These are phyloP conservation scores for Nitzschia sp. DNA, from an alignment of 108 stramenopile genomes.

Conservation along the genomic window DNA sequence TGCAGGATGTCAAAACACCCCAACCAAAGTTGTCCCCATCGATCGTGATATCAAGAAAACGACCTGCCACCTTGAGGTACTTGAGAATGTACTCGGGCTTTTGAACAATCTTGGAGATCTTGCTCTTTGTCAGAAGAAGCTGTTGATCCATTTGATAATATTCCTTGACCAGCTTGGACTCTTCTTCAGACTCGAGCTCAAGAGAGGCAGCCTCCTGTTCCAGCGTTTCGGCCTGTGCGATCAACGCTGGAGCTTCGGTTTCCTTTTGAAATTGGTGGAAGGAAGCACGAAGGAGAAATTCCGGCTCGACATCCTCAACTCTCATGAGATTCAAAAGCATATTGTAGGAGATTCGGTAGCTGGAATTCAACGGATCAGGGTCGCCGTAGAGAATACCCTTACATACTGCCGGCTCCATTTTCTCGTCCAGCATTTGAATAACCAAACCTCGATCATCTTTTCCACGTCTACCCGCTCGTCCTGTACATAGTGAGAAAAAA, in stretches of 20 bases:
- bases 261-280: constrained; percentile 97
- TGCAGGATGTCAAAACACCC: constrained; percentile 79
- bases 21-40: constrained; percentile 88
- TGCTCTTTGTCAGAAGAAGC: constrained; percentile 65
- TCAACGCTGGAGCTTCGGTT: constrained; percentile 82
- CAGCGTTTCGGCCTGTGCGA: constrained; percentile 62
- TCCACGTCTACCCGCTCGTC: constrained; percentile 98
- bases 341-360: constrained; percentile 98
- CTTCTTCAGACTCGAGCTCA: constrained; percentile 53
- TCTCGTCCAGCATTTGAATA: constrained; percentile 99
- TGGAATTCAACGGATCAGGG: constrained; percentile 95
- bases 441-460: constrained; percentile 99
- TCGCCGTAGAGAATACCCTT: constrained; percentile 94
- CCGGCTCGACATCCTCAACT: constrained; percentile 97
- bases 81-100: constrained; percentile 88
- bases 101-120: constrained; percentile 80
- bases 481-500: too few relatives aligned
- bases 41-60: constrained; percentile 81
- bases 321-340: constrained; percentile 99
- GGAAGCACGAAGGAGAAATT: constrained; percentile 93
- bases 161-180: constrained; percentile 67
- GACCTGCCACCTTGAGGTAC: constrained; percentile 85
- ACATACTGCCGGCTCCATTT: constrained; percentile 96
- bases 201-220: constrained; percentile 65
- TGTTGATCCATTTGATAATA: constrained; percentile 87